Conservation (phyloP, 768 basidiomycete genomes). For the Boletellus emodensis region DNA sequence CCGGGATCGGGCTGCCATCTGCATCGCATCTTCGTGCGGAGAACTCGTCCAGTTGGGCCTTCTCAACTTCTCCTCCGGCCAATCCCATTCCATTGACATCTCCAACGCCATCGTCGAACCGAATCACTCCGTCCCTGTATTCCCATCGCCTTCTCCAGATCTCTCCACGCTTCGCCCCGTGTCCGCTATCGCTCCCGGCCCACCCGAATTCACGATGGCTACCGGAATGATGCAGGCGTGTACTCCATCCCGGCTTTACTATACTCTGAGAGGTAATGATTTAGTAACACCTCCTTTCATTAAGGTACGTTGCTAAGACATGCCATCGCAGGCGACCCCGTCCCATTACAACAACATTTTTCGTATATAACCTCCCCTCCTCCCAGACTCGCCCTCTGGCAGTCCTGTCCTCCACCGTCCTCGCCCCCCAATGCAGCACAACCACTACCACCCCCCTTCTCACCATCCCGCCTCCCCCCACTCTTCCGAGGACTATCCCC, state of each 20-base stretch:
- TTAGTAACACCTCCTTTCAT: conserved; percentile 35
- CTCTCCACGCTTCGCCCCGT: conserved; percentile 21
- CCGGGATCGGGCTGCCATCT: conserved; percentile 19
- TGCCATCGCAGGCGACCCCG: conserved; percentile 34
- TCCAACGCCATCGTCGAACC: conserved; percentile 33
- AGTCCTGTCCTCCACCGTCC: conserved; percentile 5
- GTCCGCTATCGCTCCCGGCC: conserved; percentile 28
- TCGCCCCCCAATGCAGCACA: conserved; percentile 27
- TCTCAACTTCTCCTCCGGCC: conserved; percentile 27
- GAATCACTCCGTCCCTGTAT: conserved; percentile 18
- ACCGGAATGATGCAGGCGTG: conserved; percentile 35
- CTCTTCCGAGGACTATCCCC: conserved; percentile 16
- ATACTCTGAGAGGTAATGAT: conserved; percentile 35
- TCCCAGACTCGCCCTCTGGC: conserved; percentile 9
- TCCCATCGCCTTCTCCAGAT: conserved; percentile 25
- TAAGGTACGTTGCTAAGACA: conserved; percentile 38
- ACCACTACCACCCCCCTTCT: conserved; percentile 19
- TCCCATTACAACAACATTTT: conserved; percentile 31
- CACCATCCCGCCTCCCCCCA: conserved; percentile 18
- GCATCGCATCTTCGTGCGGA: conserved; percentile 21
- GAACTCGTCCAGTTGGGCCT: conserved; percentile 23
- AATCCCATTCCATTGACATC: conserved; percentile 30
- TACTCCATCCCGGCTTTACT: conserved; percentile 32
- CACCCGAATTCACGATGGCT: conserved; percentile 25
- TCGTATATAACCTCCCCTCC: conserved; percentile 26